A percentile compares a stretch with the other conserved stretches of the same genome.
phyloP scores from a whole-genome alignment of 2,329 filamentous ascomycete genomes.

The Alternaria arborescens region DNA sequence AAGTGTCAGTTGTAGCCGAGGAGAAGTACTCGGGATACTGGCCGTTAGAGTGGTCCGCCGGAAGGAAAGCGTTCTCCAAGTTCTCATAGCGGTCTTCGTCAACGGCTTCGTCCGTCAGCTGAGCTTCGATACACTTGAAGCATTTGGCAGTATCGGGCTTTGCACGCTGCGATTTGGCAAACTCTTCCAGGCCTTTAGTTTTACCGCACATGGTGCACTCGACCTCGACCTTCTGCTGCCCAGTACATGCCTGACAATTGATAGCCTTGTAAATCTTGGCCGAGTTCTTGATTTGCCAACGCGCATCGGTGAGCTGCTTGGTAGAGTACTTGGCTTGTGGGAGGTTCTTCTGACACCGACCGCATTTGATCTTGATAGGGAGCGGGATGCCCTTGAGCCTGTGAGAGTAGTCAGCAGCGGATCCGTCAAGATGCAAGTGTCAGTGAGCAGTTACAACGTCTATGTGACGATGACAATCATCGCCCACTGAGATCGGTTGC shows the following conservation, averaged over 20 bases:
- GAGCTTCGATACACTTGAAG: conserved; percentile 41
- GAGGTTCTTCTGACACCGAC: conserved; percentile 56
- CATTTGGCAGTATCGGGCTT: conserved; percentile 55
- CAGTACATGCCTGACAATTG: conserved; percentile 58
- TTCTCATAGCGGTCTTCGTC: conserved; percentile 46
- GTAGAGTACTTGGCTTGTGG: conserved; percentile 55
- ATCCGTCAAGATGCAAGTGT: not conserved
- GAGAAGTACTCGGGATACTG: conserved; percentile 35
- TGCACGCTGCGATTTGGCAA: conserved; percentile 59
- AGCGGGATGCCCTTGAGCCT: conserved; percentile 34
- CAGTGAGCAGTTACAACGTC: too few species aligned
- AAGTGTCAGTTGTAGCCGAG: conserved; percentile 12
- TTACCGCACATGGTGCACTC: conserved; percentile 58
- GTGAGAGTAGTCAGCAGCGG: not conserved
- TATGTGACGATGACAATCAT: too few species aligned
- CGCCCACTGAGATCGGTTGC: not conserved
- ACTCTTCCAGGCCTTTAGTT: conserved; percentile 58
- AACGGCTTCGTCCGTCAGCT: conserved; percentile 32
- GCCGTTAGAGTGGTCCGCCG: conserved; percentile 21
- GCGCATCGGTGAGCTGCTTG: conserved; percentile 54
- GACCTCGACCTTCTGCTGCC: conserved; percentile 56
- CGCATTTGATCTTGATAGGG: conserved; percentile 54
- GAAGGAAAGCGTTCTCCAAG: conserved; percentile 30
- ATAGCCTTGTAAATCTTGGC: conserved; percentile 34
- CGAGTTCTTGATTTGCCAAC: conserved; percentile 26